These are phyloP conservation scores for Colletotrichum zoysiae DNA, from an alignment of 2,329 filamentous ascomycete species.

Conservation along the genomic window DNA sequence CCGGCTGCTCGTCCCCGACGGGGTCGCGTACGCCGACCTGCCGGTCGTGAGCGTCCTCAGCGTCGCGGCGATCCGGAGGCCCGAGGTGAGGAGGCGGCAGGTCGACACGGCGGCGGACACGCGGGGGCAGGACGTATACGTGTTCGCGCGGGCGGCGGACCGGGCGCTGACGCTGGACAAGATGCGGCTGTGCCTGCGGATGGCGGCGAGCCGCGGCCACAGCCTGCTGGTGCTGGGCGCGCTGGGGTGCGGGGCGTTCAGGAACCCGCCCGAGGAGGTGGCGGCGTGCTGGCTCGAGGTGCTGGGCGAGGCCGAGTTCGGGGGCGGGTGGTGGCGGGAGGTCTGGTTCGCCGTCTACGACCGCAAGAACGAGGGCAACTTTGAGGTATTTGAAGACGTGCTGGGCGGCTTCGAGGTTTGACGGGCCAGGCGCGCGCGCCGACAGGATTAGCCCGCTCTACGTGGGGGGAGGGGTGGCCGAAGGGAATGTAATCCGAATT, in stretches of 20 bases:
- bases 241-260: constrained; percentile 76
- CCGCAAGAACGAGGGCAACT: constrained; percentile 60
- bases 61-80: constrained; percentile 66
- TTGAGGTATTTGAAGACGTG: constrained; percentile 60
- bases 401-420: constrained; percentile 54
- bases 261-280: constrained; percentile 72
- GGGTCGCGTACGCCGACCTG: constrained; percentile 49
- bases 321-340: constrained; percentile 72
- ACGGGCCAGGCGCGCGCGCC: neutral
- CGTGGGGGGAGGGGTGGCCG: no score
- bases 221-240: constrained; percentile 74
- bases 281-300: constrained; percentile 73
- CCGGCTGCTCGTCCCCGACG: constrained; percentile 55
- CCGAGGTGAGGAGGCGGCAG: constrained; percentile 47
- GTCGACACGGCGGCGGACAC: constrained; percentile 41
- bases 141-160: constrained; percentile 58
- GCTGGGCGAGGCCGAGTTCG: constrained; percentile 70
- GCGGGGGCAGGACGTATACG: constrained; percentile 45
- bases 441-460: neutral
- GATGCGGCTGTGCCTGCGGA: constrained; percentile 71
- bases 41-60: constrained; percentile 71
- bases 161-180: constrained; percentile 70
- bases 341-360: constrained; percentile 74
- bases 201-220: constrained; percentile 69
- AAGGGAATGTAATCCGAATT: neutral